Evolutionary conservation across 768 basidiomycete genomes (phyloP).

Genomic region (Russula earlei): DNA sequence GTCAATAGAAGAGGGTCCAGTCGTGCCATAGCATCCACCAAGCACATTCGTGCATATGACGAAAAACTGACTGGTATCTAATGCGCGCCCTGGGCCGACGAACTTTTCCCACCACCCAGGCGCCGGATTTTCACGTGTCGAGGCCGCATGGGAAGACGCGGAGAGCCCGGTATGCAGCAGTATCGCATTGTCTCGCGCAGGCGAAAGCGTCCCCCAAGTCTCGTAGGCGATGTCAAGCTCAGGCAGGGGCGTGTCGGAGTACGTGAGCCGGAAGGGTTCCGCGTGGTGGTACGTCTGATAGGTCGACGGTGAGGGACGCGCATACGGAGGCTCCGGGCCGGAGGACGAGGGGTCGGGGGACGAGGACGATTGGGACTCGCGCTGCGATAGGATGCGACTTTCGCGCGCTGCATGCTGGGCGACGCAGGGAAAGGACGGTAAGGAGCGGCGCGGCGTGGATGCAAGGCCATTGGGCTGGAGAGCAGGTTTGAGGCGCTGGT

Average conservation of each 20-base stretch:
- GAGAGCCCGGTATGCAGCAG: conserved; percentile 94
- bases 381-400: conserved; percentile 37
- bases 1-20: conserved; percentile 83
- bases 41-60: conserved; percentile 94
- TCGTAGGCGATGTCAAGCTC: conserved; percentile 90
- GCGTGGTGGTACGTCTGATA: conserved; percentile 63
- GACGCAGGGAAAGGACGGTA: conserved; percentile 58
- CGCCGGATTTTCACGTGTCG: conserved; percentile 62
- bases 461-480: neutral
- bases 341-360: conserved; percentile 29
- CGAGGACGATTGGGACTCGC: neutral
- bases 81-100: conserved; percentile 87
- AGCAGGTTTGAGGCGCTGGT: neutral
- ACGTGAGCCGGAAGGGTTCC: conserved; percentile 55
- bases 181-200: conserved; percentile 75
- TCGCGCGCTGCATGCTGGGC: conserved; percentile 71
- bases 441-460: neutral
- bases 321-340: conserved; percentile 78
- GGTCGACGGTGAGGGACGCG: conserved; percentile 63
- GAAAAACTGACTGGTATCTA: conserved; percentile 90
- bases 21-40: conserved; percentile 96
- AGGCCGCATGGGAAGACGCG: conserved; percentile 90
- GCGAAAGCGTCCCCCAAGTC: conserved; percentile 89
- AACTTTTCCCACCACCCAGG: conserved; percentile 99
- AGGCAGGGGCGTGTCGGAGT: conserved; percentile 41